Base-by-base conservation (phyloP, 768 basidiomycete genomes). In the Nidularia pulvinata region DNA sequence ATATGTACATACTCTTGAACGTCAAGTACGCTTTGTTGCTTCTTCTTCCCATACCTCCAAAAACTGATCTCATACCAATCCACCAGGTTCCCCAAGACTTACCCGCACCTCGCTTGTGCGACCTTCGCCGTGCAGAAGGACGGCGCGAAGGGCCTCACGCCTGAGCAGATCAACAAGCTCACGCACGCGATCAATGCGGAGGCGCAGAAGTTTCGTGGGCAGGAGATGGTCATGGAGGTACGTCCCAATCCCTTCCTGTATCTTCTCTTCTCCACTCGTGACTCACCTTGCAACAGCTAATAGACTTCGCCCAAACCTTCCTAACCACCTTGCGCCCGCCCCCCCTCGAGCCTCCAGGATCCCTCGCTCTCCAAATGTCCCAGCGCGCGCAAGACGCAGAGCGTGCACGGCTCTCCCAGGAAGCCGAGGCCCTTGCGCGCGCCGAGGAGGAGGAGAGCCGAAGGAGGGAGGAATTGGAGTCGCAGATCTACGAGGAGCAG, bases 211-310 rank as follows among this genome's bases (percentile, higher is more conserved):
- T 66, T 77, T 57, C 75, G 80, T 50, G 91, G 91, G 4, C 78
- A 80, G 19, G 89, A 90, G 66, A 87, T 90, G 82, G 87, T 91
- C 34, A 90, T 92, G 65, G 81, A 89, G 73, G 89, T 89, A 33
- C 19, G 79, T 66, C 7, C 5, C 36, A 16, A 32, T 36, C 13
- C 43, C 44, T 4, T 47, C 13, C 16, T 32, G 1, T 22, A 47
- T 52, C 53, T 30, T 30, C 25, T 30, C 25, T 30, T 30, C 25
- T 30, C 25, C 25, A 30, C 25, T 48, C 25, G 35, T 48, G 32
- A 43, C 10, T 59, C 19, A 50, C 46, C 33, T 19, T 43, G 46
- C 11, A 33, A 2, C 52, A 91, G 85, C 84, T 92, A 57, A 79
- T 85, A 46, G 84, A 75, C 5, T 80, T 83, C 44, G 79, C 80